Percentiles rank a stretch among this genome's conserved stretches.
phyloP scores from a whole-genome alignment of 1,284 basidiomycete species.

The Leccinum insolens region DNA sequence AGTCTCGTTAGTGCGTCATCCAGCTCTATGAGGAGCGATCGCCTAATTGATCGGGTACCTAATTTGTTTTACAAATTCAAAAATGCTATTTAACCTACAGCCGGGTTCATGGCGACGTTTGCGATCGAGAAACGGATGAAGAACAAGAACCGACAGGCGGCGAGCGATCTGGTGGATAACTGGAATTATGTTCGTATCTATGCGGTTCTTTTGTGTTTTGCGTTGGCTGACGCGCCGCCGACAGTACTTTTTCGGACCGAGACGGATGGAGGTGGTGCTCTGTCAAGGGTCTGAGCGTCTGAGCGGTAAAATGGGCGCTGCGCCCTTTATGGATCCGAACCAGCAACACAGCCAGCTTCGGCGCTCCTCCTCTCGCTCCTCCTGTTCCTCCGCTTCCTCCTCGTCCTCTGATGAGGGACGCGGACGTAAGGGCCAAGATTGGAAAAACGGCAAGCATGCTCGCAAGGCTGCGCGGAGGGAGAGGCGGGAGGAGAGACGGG shows the following conservation, averaged over 20 bases:
- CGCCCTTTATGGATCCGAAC: constrained; percentile 22
- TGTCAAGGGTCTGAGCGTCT: constrained; percentile 33
- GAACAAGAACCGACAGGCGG: constrained; percentile 28
- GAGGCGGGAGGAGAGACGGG: constrained; percentile 10
- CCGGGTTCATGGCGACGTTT: constrained; percentile 26
- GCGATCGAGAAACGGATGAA: constrained; percentile 32
- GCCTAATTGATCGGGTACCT: constrained; percentile 2
- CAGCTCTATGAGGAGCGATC: background rate
- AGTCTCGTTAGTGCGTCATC: constrained; percentile 22
- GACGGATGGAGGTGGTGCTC: constrained; percentile 33
- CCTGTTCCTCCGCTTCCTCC: background rate
- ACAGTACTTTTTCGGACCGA: constrained; percentile 37
- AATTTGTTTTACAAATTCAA: background rate
- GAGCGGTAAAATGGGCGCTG: constrained; percentile 28
- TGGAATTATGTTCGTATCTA: constrained; percentile 33
- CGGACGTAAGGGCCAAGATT: background rate
- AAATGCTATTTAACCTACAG: constrained; percentile 3
- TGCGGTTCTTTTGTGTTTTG: background rate
- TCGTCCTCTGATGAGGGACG: constrained; percentile 8
- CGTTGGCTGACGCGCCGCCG: background rate
- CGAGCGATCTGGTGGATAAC: constrained; percentile 35
- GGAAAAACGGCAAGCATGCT: constrained; percentile 5
- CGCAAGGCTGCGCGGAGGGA: constrained; percentile 19
- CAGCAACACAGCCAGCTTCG: constrained; percentile 20
- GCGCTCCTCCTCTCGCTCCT: background rate